phyloP scores from a whole-genome alignment of 305 asterid genomes.

The Solanum aculeatissimum region DNA sequence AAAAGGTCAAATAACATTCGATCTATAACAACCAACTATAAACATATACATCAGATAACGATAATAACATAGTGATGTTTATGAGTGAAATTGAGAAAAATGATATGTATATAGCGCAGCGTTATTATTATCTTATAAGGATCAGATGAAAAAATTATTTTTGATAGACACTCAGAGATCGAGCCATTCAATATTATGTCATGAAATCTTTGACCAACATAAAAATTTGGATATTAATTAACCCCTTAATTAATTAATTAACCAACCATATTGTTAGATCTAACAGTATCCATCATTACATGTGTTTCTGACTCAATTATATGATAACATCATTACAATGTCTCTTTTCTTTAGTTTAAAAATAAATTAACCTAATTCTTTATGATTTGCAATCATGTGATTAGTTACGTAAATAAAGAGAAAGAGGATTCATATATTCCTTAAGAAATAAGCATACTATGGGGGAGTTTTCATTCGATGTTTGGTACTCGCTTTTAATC shows the following conservation, averaged over 20 bases:
- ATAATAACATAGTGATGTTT: neutral
- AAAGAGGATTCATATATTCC: neutral
- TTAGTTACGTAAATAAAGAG: neutral
- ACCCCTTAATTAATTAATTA: neutral
- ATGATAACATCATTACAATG: neutral
- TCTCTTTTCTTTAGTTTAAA: neutral
- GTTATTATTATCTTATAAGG: neutral
- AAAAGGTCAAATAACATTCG: neutral
- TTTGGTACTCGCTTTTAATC: fast-evolving
- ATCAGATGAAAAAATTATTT: neutral
- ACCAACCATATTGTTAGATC: neutral
- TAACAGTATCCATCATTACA: neutral
- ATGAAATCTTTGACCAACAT: neutral
- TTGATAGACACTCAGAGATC: neutral
- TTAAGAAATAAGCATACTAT: neutral
- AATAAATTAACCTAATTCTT: neutral
- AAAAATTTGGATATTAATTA: neutral
- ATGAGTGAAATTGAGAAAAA: neutral
- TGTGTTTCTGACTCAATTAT: constrained; percentile 1
- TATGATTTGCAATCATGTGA: neutral
- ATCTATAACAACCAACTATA: neutral
- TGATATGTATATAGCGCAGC: fast-evolving
- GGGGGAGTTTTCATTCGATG: neutral
- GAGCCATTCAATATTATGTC: neutral
- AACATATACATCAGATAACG: neutral